These are phyloP conservation scores for Chytriomyces hyalinus DNA, from an alignment of 192 early-diverging fungal genomes.

Conservation along the genomic window DNA sequence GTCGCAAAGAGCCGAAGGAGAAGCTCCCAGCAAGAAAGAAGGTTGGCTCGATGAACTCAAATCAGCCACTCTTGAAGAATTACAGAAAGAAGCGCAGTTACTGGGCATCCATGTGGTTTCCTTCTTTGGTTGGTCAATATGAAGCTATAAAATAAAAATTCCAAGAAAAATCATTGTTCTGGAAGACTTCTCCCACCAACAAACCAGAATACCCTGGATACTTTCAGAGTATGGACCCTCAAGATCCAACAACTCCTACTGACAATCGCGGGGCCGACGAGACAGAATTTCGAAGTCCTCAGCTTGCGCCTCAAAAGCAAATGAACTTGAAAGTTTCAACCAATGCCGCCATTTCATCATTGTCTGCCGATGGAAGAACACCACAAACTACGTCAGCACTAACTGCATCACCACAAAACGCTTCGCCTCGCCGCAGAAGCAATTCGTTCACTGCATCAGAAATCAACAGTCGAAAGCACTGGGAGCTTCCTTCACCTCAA, in stretches of 20 bases:
- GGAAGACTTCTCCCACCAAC: not conserved
- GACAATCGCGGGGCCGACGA: not conserved
- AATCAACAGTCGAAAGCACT: not conserved
- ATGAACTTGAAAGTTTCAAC: not conserved
- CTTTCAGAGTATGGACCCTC: not conserved
- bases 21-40: not conserved
- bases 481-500: too few species aligned
- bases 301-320: not conserved
- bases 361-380: not conserved
- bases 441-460: not conserved
- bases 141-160: not conserved
- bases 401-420: not conserved
- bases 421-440: not conserved
- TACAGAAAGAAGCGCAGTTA: not conserved
- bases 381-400: not conserved
- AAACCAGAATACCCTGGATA: not conserved
- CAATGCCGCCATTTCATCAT: not conserved
- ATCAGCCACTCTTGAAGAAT: not conserved
- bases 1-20: not conserved
- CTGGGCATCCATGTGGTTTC: not conserved
- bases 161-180: not conserved
- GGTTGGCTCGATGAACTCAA: not conserved
- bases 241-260: not conserved
- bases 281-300: not conserved
- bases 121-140: constrained; percentile 3